phyloP scores from a whole-genome alignment of 2,329 filamentous ascomycete species.

The Penicillium nordicum region DNA sequence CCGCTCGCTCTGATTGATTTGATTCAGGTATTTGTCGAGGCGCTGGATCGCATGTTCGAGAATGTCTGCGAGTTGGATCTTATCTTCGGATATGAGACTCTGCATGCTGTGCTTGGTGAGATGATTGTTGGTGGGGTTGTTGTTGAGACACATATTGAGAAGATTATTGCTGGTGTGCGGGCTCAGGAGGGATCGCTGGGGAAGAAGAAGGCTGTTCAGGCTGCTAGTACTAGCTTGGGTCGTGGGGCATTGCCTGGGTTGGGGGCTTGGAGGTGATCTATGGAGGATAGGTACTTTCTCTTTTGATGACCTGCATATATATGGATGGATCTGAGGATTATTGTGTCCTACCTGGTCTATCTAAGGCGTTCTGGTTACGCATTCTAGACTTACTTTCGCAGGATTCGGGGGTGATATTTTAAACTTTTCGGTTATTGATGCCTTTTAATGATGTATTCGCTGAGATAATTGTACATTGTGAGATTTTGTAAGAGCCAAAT shows the following conservation, averaged over 20 bases:
- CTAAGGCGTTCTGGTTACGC: slow-evolving; percentile 11
- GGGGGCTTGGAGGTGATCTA: slow-evolving; percentile 37
- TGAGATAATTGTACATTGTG: background rate
- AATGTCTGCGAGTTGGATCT: slow-evolving; percentile 98
- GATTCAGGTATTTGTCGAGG: slow-evolving; percentile 97
- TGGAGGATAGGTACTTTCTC: background rate
- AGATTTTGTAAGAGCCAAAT: background rate
- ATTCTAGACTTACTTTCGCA: slow-evolving; percentile 2
- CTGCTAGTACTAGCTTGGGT: slow-evolving; percentile 38
- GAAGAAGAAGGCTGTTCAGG: slow-evolving; percentile 45
- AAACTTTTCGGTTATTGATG: background rate
- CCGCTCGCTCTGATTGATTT: slow-evolving; percentile 92
- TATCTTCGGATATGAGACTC: slow-evolving; percentile 97
- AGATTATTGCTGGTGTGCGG: slow-evolving; percentile 80
- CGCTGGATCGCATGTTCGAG: slow-evolving; percentile 90
- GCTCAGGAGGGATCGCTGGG: slow-evolving; percentile 45
- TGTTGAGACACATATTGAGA: slow-evolving; percentile 84
- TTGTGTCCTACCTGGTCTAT: background rate
- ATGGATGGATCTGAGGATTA: background rate
- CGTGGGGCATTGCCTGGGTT: slow-evolving; percentile 39
- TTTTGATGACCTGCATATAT: slow-evolving; percentile 4
- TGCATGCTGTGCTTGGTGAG: slow-evolving; percentile 85
- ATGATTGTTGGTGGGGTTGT: slow-evolving; percentile 96
- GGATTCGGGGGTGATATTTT: background rate
- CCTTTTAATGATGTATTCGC: background rate